Evolutionary conservation across 2,329 filamentous ascomycete genomes (phyloP), one percentile per base, ranked within the genome.

Genomic region (Fusarium napiforme): DNA sequence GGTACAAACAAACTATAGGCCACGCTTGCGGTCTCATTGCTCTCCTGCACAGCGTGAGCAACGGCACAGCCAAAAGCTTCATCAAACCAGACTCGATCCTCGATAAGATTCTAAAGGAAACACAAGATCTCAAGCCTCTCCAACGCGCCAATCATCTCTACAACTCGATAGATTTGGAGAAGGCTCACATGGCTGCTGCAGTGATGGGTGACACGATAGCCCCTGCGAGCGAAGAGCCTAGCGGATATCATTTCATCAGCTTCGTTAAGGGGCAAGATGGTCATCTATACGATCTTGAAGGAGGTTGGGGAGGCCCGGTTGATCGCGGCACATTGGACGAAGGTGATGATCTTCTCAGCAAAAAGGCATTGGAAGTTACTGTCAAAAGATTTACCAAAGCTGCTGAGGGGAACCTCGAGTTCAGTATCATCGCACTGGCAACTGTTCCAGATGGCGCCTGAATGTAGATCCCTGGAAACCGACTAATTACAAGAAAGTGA

Each of bases 1-100:
- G 93, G 93, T 96, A 94, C 84, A 91, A 91, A 78, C 94, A 97
- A 82, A 96, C 93, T 1, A 96, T 97, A 77, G 89, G 90, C 65
- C 92, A 96, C 79, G 93, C 93, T 2, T 97, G 93, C 79, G 94
- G 94, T 2, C 87, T 95, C 28, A 94, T 95, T 78, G 94, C 91
- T 0, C 85, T 96, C 9, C 81, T 97, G 14, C 94, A 97, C 80
- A 89, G 89, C 21, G 87, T 93, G 2, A 88, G 88, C 56, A 97
- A 96, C 79, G 93, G 93, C 3, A 84, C 85, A 8, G 88, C 91
- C 0, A 84, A 87, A 23, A 79, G 82, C 5, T 85, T 88, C 67
- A 87, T 96, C 60, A 74, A 82, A 16, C 81, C 85, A 9, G 85
- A 82, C 21, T 91, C 88, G 18, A 82, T 87, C 49, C 83, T 94